Evolutionary conservation across 2,329 filamentous ascomycete species (phyloP).

Genomic region (Diplocarpon mali): DNA sequence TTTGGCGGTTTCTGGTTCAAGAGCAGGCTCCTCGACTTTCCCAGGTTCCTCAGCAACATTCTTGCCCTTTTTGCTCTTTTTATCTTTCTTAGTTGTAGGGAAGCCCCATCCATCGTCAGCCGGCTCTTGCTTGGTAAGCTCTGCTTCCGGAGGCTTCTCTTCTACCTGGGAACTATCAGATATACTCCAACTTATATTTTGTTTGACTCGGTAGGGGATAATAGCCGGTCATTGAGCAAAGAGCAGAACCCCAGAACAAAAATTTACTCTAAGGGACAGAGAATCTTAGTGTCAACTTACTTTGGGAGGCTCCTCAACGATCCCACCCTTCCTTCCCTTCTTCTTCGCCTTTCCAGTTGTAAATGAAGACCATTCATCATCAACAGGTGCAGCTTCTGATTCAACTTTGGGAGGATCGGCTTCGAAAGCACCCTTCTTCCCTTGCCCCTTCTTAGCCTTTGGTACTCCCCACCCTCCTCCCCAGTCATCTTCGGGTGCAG

Average conservation of each 20-base stretch:
- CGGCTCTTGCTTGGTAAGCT: conserved; percentile 10
- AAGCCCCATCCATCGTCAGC: conserved; percentile 30
- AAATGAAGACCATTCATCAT: conserved; percentile 15
- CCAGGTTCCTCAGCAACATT: conserved; percentile 20
- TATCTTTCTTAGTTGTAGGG: conserved; percentile 38
- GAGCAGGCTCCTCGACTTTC: not conserved
- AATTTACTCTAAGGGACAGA: no score
- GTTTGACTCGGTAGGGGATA: no score
- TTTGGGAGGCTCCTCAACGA: conserved; percentile 19
- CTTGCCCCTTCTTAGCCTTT: conserved; percentile 39
- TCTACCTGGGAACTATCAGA: not conserved
- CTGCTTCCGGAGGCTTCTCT: conserved; percentile 3
- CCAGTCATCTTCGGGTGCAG: conserved; percentile 33
- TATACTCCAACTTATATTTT: no score
- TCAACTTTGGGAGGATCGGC: conserved; percentile 24
- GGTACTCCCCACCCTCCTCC: conserved; percentile 38
- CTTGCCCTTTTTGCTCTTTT: conserved; percentile 22
- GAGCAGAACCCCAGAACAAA: no score
- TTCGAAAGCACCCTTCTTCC: conserved; percentile 20
- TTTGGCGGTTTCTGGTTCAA: not conserved
- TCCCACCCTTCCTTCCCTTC: conserved; percentile 23
- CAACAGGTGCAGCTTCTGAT: conserved; percentile 17
- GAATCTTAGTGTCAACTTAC: conserved; percentile 11
- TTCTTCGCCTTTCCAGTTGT: conserved; percentile 36
- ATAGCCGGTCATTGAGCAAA: no score